Evolutionary conservation across 2,329 filamentous ascomycete species (phyloP), one percentile per base, ranked within the genome.

Genomic region (Xylariales sp.): DNA sequence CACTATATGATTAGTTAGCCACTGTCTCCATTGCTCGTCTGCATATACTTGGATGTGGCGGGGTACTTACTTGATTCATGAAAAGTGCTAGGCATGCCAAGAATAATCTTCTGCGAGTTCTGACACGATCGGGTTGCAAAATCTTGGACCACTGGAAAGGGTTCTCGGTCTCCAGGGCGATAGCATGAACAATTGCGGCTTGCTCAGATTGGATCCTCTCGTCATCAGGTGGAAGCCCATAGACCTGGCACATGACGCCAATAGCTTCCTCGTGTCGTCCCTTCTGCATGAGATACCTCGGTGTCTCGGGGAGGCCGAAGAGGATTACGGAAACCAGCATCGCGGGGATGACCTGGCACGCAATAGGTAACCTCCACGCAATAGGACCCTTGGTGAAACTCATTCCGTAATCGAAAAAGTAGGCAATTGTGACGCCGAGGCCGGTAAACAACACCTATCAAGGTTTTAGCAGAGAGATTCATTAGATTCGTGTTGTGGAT

Each of bases 61-160:
- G 69, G 1, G 70, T 69, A 5, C 61, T 60, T 33, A 68, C 57
- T 41, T 76, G 72, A 34, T 76, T 69, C 62, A 71, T 70, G 37
- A 69, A 64, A 37, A 69, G 65, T 36, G 66, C 61, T n/a, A 63
- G 60, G 46, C 61, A 71, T 0, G 69, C 69, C 4, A 76, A 57
- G 3, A 72, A 45, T 13, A 74, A 64, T 2, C 69, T 56, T 20
- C 61, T 48, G 0, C 69, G 55, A 4, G 62, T 73, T 48, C 63
- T 58, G 10, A 67, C 52, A 30, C 59, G 59, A 42, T 66, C 70
- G 7, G 56, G 56, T 48, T 62, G 63, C 40, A 74, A 57, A 2
- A 73, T 51, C 29, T 66, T 47, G 11, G 58, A 49, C 59, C 59
- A 65, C 39, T 60, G 44, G 53, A 67, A 54, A 24, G 57, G 48